These are phyloP conservation scores for Pythium sp. DNA, from an alignment of 352 stramenopile species.

Conservation along the genomic window DNA sequence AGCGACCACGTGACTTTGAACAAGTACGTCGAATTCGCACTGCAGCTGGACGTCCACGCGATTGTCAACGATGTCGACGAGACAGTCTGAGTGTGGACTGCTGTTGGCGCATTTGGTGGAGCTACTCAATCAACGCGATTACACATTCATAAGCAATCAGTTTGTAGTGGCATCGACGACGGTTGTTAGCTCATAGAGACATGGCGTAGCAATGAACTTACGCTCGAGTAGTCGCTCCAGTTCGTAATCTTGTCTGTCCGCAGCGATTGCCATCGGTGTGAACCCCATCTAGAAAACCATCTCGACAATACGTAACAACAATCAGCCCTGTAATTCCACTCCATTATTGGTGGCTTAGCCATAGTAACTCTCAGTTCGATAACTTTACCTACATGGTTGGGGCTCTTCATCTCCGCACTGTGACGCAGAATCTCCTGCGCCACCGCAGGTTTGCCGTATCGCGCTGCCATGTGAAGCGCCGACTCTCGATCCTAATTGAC, in stretches of 20 bases:
- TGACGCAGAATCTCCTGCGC: conserved; percentile 40
- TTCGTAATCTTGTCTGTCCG: conserved; percentile 30
- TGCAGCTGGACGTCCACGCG: conserved; percentile 22
- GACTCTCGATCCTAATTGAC: conserved; percentile 30
- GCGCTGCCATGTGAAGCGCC: conserved; percentile 42
- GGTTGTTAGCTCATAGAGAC: too few species aligned
- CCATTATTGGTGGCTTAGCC: background rate
- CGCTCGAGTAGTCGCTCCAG: conserved; percentile 48
- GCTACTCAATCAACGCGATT: conserved; percentile 14
- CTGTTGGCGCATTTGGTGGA: conserved; percentile 27
- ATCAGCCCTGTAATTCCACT: background rate
- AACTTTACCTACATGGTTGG: conserved; percentile 27
- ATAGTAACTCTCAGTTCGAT: too few species aligned
- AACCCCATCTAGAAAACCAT: conserved; percentile 27
- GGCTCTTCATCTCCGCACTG: conserved; percentile 26
- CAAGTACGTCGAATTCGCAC: conserved; percentile 22
- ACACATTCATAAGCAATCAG: too few species aligned
- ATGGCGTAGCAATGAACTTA: conserved; percentile 15
- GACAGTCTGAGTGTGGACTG: conserved; percentile 17
- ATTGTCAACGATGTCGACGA: conserved; percentile 31
- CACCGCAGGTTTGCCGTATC: conserved; percentile 33
- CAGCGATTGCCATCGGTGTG: conserved; percentile 41
- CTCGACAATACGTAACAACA: background rate
- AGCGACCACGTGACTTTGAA: conserved; percentile 44
- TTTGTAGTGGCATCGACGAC: too few species aligned